These are phyloP conservation scores for Xylaria venustula DNA, from an alignment of 495 filamentous ascomycete genomes.

Conservation along the genomic window DNA sequence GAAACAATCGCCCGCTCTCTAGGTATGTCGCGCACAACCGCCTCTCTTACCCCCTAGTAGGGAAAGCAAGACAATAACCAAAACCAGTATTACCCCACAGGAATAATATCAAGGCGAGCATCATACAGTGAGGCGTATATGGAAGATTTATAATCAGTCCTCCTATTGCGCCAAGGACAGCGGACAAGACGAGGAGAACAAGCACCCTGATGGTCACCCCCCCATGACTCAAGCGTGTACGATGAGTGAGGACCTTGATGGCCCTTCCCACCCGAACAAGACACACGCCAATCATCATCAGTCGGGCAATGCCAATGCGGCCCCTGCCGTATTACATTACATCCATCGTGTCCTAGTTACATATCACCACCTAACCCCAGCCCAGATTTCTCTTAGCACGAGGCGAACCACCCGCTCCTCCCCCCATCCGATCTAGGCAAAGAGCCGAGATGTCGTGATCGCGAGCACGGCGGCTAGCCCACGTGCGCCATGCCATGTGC, in stretches of 20 bases:
- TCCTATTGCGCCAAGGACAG: background rate
- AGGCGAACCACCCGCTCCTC: no score
- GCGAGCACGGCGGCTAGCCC: background rate
- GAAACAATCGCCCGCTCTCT: background rate
- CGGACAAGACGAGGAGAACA: background rate
- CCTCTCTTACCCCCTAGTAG: no score
- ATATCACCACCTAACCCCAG: background rate
- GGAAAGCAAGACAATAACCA: background rate
- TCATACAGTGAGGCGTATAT: background rate
- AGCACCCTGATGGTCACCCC: conserved; percentile 4
- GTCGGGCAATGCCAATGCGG: background rate
- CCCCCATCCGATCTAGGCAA: conserved; percentile 5
- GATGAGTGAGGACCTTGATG: conserved; percentile 9
- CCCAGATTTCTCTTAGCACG: no score
- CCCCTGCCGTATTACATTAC: no score
- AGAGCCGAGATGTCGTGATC: conserved; percentile 3
- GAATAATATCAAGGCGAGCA: background rate
- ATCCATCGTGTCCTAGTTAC: background rate
- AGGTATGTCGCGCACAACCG: background rate
- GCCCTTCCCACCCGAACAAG: background rate
- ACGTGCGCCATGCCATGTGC: background rate
- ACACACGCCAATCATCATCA: conserved; percentile 2
- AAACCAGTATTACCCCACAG: background rate
- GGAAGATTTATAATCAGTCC: conserved; percentile 5
- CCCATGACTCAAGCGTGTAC: background rate